Conservation (phyloP, 345 rosid species). For the Punica granatum region DNA sequence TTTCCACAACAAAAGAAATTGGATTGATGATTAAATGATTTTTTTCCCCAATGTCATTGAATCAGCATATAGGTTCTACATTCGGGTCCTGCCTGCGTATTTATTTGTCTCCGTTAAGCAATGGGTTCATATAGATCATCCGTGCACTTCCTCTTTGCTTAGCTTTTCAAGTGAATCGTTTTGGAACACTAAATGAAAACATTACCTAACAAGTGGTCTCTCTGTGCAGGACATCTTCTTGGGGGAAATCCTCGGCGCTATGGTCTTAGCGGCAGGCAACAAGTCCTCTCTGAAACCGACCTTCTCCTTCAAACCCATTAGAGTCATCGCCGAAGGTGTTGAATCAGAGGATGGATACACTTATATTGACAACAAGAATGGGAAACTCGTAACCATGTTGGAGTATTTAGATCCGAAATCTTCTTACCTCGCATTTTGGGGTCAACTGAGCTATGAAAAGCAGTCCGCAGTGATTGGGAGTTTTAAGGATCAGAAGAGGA, state of each 20-base stretch:
- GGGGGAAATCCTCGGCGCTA: constrained; percentile 80
- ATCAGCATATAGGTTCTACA: too few species aligned
- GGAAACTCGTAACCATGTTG: constrained; percentile 39
- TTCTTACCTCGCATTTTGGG: constrained; percentile 35
- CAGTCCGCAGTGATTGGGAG: constrained; percentile 76
- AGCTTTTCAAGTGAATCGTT: neutral
- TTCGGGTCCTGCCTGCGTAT: too few species aligned
- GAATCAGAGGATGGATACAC: constrained; percentile 54
- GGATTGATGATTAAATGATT: neutral
- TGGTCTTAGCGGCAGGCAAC: constrained; percentile 44
- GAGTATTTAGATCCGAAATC: constrained; percentile 32
- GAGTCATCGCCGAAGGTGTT: constrained; percentile 43
- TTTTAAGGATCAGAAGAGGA: constrained; percentile 56
- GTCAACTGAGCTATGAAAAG: constrained; percentile 30
- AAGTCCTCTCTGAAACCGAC: constrained; percentile 30
- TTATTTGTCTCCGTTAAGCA: too few species aligned
- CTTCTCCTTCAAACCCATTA: constrained; percentile 30
- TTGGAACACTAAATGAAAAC: too few species aligned
- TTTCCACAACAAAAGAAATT: neutral
- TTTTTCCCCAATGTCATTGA: too few species aligned
- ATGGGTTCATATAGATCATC: too few species aligned
- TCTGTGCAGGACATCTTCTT: constrained; percentile 56
- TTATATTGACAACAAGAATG: constrained; percentile 28
- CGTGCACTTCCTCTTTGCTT: too few species aligned
- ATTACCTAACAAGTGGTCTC: neutral